These are phyloP conservation scores for Saxophila tyrrhenica DNA, from an alignment of 495 filamentous ascomycete species.

Conservation along the genomic window DNA sequence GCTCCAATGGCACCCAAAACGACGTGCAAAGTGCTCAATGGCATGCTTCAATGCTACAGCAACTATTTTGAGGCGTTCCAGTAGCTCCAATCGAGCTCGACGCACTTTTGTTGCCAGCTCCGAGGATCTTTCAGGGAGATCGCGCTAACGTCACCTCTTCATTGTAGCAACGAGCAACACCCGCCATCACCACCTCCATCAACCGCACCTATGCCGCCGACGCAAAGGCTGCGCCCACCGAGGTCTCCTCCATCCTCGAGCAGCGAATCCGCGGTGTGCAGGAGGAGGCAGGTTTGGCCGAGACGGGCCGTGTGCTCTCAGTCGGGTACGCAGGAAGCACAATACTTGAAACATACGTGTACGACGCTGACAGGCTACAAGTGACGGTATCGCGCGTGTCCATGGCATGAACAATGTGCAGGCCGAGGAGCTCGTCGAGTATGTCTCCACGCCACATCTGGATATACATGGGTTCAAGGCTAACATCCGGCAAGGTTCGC, in stretches of 20 bases:
- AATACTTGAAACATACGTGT: constrained; percentile 9
- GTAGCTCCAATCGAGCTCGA: constrained; percentile 1
- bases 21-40: constrained; percentile 11
- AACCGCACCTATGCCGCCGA: constrained; percentile 83
- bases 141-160: constrained; percentile 18
- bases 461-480: constrained; percentile 18
- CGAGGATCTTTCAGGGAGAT: constrained; percentile 1
- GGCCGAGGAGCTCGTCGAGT: constrained; percentile 99
- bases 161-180: constrained; percentile 69
- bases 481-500: constrained; percentile 60
- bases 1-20: constrained; percentile 14
- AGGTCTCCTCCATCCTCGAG: constrained; percentile 98
- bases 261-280: constrained; percentile 95
- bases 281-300: constrained; percentile 90
- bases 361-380: constrained; percentile 39
- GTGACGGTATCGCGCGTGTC: constrained; percentile 99
- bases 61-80: neutral
- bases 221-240: constrained; percentile 89
- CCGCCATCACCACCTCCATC: constrained; percentile 65
- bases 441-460: constrained; percentile 36
- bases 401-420: constrained; percentile 99
- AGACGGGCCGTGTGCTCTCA: constrained; percentile 97
- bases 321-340: constrained; percentile 67
- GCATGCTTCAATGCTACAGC: neutral
- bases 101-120: neutral